These are phyloP conservation scores for Trametes sanguinea DNA, from an alignment of 768 basidiomycete species.

Conservation along the genomic window DNA sequence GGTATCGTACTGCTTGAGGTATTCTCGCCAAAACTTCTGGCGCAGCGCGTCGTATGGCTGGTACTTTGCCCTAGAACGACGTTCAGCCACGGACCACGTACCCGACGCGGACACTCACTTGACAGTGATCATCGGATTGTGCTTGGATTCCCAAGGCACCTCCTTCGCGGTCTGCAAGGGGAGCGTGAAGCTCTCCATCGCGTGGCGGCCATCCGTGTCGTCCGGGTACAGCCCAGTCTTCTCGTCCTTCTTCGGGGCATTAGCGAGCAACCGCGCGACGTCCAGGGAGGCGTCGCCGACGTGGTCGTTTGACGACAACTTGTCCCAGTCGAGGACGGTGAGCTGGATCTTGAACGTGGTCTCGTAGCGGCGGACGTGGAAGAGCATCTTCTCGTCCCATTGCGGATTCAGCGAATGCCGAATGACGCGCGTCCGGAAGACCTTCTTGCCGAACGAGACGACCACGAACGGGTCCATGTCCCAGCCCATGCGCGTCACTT, in stretches of 20 bases:
- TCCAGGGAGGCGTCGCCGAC: conserved; percentile 80
- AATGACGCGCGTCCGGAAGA: conserved; percentile 89
- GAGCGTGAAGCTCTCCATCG: conserved; percentile 75
- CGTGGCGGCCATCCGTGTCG: conserved; percentile 51
- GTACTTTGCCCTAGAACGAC: conserved; percentile 73
- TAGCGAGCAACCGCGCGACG: conserved; percentile 59
- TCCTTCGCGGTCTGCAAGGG: conserved; percentile 63
- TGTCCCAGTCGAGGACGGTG: conserved; percentile 95
- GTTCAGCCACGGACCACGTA: conserved; percentile 3
- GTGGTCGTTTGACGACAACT: conserved; percentile 84
- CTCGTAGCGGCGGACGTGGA: conserved; percentile 91
- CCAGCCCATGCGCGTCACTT: conserved; percentile 85
- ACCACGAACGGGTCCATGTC: conserved; percentile 99
- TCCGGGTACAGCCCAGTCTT: conserved; percentile 56
- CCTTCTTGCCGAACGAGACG: conserved; percentile 94
- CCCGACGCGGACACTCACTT: conserved; percentile 43
- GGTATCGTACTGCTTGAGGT: conserved; percentile 86
- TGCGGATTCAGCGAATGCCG: conserved; percentile 83
- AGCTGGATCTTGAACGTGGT: conserved; percentile 76
- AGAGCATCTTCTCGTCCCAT: conserved; percentile 95
- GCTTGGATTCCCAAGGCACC: conserved; percentile 69
- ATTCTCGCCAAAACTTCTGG: conserved; percentile 88
- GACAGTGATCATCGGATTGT: conserved; percentile 69
- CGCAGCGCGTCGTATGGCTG: conserved; percentile 93
- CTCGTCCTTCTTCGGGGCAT: conserved; percentile 51